Evolutionary conservation across 2,329 filamentous ascomycete genomes (phyloP).

Genomic region (Tolypocladium endophyticum): DNA sequence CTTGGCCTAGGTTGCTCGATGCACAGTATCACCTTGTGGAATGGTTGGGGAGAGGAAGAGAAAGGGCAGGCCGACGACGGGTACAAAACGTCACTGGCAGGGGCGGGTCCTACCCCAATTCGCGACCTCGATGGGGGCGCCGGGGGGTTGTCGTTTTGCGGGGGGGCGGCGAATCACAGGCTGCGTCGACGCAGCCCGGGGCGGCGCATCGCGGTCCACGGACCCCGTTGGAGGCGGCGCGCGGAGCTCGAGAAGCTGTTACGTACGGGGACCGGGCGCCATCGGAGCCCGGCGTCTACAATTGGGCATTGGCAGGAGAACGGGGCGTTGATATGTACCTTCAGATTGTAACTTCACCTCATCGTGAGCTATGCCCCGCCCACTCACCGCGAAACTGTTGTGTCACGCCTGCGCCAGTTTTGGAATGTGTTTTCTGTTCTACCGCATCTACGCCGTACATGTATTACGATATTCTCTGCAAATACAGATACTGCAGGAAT

Average conservation of each 20-base stretch:
- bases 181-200: neutral
- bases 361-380: neutral
- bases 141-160: neutral
- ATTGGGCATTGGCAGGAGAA: neutral
- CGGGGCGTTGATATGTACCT: neutral
- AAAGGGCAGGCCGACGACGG: neutral
- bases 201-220: slow-evolving; percentile 1
- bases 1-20: neutral
- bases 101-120: neutral
- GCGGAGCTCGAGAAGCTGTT: neutral
- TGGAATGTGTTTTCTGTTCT: neutral
- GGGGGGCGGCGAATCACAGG: neutral
- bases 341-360: neutral
- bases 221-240: neutral
- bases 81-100: neutral
- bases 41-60: neutral
- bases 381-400: neutral
- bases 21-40: neutral
- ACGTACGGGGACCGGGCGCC: neutral
- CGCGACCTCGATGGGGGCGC: neutral
- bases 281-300: neutral
- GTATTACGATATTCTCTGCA: neutral
- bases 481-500: neutral
- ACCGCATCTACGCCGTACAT: too few relatives aligned
- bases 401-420: neutral